Percentiles rank a stretch among this genome's conserved stretches.
These are phyloP conservation scores for Stropharia rugosoannulata DNA, from an alignment of 768 basidiomycete genomes.

Conservation along the genomic window DNA sequence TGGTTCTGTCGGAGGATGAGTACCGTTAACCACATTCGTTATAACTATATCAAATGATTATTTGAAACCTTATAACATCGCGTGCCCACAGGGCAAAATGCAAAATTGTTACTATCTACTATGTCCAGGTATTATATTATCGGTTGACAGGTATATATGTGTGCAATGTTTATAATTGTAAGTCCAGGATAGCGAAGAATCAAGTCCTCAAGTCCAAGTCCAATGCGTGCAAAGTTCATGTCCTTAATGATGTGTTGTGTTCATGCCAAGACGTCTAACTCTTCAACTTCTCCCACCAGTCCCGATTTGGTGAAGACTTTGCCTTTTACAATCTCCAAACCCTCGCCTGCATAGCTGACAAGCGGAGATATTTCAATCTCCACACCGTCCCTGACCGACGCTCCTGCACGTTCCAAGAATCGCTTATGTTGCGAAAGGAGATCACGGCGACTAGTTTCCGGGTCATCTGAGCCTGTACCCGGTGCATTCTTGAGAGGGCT, in stretches of 20 bases:
- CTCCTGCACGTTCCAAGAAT: slow-evolving; percentile 82
- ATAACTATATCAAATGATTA: slow-evolving; percentile 8
- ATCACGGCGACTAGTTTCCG: slow-evolving; percentile 88
- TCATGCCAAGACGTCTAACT: slow-evolving; percentile 68
- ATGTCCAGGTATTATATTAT: slow-evolving; percentile 11
- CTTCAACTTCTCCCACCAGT: slow-evolving; percentile 59
- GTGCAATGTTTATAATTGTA: not conserved
- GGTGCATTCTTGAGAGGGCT: slow-evolving; percentile 98
- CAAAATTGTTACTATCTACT: not conserved
- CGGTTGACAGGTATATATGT: not conserved
- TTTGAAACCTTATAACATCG: slow-evolving; percentile 1
- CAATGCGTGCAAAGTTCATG: slow-evolving; percentile 2
- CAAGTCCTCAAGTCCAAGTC: slow-evolving; percentile 14
- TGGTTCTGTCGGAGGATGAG: slow-evolving; percentile 28
- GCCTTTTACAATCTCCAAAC: slow-evolving; percentile 75
- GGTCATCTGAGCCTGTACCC: slow-evolving; percentile 86
- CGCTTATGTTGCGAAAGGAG: slow-evolving; percentile 84
- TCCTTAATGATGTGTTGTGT: slow-evolving; percentile 3
- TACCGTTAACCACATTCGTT: slow-evolving; percentile 3
- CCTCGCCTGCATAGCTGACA: slow-evolving; percentile 92
- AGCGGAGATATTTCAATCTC: slow-evolving; percentile 91
- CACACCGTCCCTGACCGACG: slow-evolving; percentile 63
- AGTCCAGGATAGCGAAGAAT: slow-evolving; percentile 11
- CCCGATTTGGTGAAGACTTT: slow-evolving; percentile 79
- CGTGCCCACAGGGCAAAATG: not conserved